Conservation (phyloP, 2,329 filamentous ascomycete genomes). For the Pestalotiopsis fici region DNA sequence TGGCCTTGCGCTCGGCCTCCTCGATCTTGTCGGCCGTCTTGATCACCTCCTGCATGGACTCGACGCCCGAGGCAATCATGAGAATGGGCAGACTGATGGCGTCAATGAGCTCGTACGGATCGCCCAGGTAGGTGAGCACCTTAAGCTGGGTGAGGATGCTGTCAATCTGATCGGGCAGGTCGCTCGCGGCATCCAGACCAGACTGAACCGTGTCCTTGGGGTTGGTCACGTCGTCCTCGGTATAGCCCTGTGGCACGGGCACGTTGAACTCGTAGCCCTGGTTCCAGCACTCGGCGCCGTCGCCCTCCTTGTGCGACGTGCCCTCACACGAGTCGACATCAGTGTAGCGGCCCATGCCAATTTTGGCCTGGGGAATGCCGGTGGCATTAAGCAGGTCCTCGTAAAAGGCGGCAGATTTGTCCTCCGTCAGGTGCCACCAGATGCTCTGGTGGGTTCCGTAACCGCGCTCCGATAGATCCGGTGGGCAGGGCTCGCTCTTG, state of each 20-base stretch:
- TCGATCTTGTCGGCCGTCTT: conserved; percentile 24
- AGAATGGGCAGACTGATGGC: conserved; percentile 17
- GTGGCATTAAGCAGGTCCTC: conserved; percentile 17
- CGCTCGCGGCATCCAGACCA: conserved; percentile 11
- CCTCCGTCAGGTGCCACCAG: conserved; percentile 13
- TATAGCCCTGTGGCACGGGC: conserved; percentile 13
- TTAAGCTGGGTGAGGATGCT: conserved; percentile 9
- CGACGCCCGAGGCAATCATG: conserved; percentile 16
- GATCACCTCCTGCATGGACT: conserved; percentile 21
- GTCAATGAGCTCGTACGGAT: conserved; percentile 18
- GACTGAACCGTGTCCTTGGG: conserved; percentile 19
- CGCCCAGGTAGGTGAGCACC: conserved; percentile 2
- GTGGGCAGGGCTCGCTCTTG: conserved; percentile 13
- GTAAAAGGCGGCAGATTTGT: conserved; percentile 16
- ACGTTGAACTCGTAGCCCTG: conserved; percentile 14
- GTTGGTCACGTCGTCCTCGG: conserved; percentile 17
- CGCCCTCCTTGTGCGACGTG: neutral
- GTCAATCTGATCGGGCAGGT: conserved; percentile 12
- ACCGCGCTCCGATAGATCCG: conserved; percentile 16
- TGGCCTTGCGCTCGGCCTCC: conserved; percentile 21
- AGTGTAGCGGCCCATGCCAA: conserved; percentile 15
- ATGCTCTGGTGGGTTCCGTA: conserved; percentile 10
- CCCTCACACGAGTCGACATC: neutral
- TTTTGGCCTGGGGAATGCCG: conserved; percentile 21
- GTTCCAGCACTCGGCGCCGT: conserved; percentile 12